A percentile compares a stretch with the other conserved stretches of the same genome.
Conservation (phyloP, 2,329 filamentous ascomycete genomes). For the Phialophora verrucosa region DNA sequence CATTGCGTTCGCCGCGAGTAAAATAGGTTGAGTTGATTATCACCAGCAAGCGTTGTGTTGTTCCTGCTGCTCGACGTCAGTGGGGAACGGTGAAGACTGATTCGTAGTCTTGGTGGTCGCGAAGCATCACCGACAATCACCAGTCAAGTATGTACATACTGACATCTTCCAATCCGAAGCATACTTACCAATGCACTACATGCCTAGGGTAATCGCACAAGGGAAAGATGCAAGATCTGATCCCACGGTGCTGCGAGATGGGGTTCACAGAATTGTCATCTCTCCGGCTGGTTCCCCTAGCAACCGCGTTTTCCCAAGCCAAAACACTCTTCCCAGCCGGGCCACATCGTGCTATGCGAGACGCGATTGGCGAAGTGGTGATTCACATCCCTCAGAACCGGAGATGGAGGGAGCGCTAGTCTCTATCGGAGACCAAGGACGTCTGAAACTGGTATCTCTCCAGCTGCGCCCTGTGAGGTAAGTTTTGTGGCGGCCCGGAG, state of each 20-base stretch:
- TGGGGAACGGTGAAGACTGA: not conserved
- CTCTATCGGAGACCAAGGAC: not conserved
- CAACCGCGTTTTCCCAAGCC: not conserved
- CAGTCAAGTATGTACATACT: not conserved
- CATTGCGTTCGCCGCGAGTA: not conserved
- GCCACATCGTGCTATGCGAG: not conserved
- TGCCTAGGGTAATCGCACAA: not conserved
- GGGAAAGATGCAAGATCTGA: not conserved
- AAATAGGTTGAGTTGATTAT: not conserved
- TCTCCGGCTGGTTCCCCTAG: slow-evolving; percentile 1
- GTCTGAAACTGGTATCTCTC: not conserved
- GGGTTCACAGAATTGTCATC: not conserved
- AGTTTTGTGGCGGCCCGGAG: slow-evolving; percentile 9
- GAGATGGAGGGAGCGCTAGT: not conserved
- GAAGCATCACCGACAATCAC: not conserved
- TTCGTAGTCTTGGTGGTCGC: too few species aligned
- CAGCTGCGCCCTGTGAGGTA: not conserved
- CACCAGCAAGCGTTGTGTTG: not conserved
- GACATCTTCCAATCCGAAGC: not conserved
- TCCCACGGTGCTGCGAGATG: not conserved
- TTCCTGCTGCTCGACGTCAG: not conserved
- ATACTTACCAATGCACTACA: not conserved
- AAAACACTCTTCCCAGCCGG: not conserved
- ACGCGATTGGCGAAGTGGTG: not conserved
- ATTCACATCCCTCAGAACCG: not conserved